Evolutionary conservation across 129 eudicot genomes (phyloP).

Genomic region (Heracleum sosnowskyi): DNA sequence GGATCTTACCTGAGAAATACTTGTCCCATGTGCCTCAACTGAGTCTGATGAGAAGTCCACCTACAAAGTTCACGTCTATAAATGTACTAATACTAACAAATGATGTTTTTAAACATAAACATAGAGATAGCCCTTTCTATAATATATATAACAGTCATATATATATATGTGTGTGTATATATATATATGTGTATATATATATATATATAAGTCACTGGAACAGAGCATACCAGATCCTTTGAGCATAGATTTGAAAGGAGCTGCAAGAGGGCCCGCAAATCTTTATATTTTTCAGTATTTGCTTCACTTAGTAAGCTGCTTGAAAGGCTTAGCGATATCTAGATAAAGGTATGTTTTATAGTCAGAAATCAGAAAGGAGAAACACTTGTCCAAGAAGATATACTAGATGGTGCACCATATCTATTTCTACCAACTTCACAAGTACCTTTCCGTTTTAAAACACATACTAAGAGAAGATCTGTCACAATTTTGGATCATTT

Average conservation of each 20-base stretch:
- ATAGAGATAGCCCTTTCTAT: background rate
- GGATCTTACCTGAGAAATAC: conserved; percentile 67
- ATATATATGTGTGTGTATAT: no score
- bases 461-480: background rate
- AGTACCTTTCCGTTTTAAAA: background rate
- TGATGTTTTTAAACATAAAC: background rate
- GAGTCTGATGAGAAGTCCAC: conserved; percentile 77
- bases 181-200: background rate
- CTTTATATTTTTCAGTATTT: conserved; percentile 82
- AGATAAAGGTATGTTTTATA: conserved; percentile 14
- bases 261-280: conserved; percentile 80
- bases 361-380: conserved; percentile 14
- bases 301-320: conserved; percentile 80
- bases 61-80: conserved; percentile 21
- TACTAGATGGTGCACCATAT: background rate
- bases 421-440: background rate
- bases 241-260: conserved; percentile 76
- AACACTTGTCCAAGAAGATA: background rate
- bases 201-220: background rate
- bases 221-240: conserved; percentile 68
- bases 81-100: background rate
- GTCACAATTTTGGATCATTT: background rate
- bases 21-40: conserved; percentile 63
- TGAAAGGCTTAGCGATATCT: conserved; percentile 74
- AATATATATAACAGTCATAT: background rate